A percentile compares a stretch with the other conserved stretches of the same genome.
Evolutionary conservation across 352 stramenopile species (phyloP).

Genomic region (Pythium phragmiticola): DNA sequence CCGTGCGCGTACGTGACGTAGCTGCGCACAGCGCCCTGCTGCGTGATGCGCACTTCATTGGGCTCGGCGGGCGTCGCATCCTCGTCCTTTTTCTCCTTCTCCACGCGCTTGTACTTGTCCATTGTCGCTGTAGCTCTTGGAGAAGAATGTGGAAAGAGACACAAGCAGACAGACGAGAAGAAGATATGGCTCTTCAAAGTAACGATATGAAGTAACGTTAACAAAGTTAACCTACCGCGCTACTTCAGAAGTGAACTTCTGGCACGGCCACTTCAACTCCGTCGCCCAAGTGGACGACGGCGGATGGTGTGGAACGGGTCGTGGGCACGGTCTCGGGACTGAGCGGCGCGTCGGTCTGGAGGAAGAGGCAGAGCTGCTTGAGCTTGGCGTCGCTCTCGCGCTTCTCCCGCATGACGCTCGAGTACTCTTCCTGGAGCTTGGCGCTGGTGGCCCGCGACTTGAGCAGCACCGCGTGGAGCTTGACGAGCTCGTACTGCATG

Average conservation of each 20-base stretch:
- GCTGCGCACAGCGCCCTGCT: conserved; percentile 75
- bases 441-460: conserved; percentile 35
- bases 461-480: conserved; percentile 39
- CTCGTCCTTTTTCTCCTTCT: conserved; percentile 60
- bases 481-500: conserved; percentile 47
- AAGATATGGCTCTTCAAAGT: conserved; percentile 19
- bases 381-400: conserved; percentile 54
- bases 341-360: conserved; percentile 31
- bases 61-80: conserved; percentile 33
- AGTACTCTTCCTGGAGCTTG: conserved; percentile 55
- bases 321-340: not conserved
- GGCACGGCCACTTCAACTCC: conserved; percentile 18
- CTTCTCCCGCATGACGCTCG: conserved; percentile 42
- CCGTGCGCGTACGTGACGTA: conserved; percentile 82
- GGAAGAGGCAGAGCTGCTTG: conserved; percentile 50
- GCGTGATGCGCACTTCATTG: conserved; percentile 86
- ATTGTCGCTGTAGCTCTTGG: conserved; percentile 29
- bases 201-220: conserved; percentile 18
- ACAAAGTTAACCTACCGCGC: not conserved
- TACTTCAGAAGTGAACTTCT: conserved; percentile 25
- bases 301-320: conserved; percentile 6
- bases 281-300: conserved; percentile 8
- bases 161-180: not conserved
- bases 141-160: conserved; percentile 7
- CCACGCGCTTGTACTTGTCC: conserved; percentile 84